A percentile compares a stretch with the other conserved stretches of the same genome.
Conservation (phyloP, 1,139 yeast species). For the Yarrowia galli region DNA sequence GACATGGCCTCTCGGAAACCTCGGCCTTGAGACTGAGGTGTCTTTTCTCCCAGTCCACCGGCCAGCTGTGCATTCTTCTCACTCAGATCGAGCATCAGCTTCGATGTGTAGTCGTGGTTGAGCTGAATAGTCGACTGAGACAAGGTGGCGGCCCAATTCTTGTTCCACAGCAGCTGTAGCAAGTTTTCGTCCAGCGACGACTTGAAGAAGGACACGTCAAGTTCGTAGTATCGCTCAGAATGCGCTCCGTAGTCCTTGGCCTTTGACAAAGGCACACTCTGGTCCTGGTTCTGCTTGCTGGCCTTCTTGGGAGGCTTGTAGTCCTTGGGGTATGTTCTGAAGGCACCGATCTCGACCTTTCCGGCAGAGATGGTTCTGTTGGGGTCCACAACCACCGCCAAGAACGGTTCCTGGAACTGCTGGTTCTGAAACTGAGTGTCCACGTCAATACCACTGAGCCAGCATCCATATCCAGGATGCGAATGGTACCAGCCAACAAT, state of each 20-base stretch:
- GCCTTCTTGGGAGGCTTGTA: slow-evolving; percentile 43
- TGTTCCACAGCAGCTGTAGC: slow-evolving; percentile 57
- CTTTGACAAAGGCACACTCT: slow-evolving; percentile 57
- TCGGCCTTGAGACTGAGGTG: slow-evolving; percentile 16
- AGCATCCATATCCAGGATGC: slow-evolving; percentile 96
- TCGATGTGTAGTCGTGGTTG: slow-evolving; percentile 51
- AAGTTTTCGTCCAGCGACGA: slow-evolving; percentile 61
- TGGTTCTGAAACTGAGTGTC: slow-evolving; percentile 86
- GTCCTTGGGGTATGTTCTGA: slow-evolving; percentile 73
- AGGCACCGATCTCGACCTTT: slow-evolving; percentile 87
- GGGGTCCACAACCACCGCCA: slow-evolving; percentile 90
- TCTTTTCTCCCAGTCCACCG: slow-evolving; percentile 37
- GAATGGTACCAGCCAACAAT: slow-evolving; percentile 91
- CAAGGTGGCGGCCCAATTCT: slow-evolving; percentile 59
- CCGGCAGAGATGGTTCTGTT: slow-evolving; percentile 69
- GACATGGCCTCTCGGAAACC: slow-evolving; percentile 27
- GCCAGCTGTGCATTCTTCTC: slow-evolving; percentile 42
- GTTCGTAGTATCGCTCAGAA: slow-evolving; percentile 71
- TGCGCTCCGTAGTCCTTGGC: slow-evolving; percentile 73
- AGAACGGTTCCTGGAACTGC: slow-evolving; percentile 86
- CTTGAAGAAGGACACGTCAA: slow-evolving; percentile 70
- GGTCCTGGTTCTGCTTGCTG: slow-evolving; percentile 41
- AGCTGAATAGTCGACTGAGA: slow-evolving; percentile 48
- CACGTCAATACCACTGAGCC: slow-evolving; percentile 91
- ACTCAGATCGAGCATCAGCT: slow-evolving; percentile 47